Percentiles rank a stretch among this genome's conserved stretches.
These are phyloP conservation scores for Candida sithepensis DNA, from an alignment of 805 yeast species.

Conservation along the genomic window DNA sequence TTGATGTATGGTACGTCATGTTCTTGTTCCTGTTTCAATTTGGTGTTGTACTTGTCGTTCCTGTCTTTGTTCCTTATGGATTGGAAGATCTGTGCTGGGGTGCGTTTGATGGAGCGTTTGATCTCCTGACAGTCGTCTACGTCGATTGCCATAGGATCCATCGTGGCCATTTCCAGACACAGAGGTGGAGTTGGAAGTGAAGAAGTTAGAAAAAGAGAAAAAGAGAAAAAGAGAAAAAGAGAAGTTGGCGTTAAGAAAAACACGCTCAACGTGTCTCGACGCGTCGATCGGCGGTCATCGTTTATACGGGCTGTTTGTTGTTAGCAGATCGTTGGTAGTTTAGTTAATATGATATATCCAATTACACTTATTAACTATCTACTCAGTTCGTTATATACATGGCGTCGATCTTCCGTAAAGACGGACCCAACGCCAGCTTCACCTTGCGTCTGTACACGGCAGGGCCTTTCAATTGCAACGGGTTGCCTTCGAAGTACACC, in stretches of 20 bases:
- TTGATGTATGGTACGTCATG: too few species aligned
- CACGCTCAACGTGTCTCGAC: too few species aligned
- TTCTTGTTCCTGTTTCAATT: too few species aligned
- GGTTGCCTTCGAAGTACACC: conserved; percentile 92
- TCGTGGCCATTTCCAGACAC: not conserved
- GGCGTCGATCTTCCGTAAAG: conserved; percentile 85
- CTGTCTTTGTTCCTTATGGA: not conserved
- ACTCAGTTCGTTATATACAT: conserved; percentile 43
- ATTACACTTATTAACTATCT: too few species aligned
- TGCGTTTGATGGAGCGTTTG: not conserved
- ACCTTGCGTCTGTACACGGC: conserved; percentile 84
- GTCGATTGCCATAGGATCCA: not conserved
- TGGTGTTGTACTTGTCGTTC: not conserved
- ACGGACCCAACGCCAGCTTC: conserved; percentile 64
- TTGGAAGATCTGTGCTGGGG: not conserved
- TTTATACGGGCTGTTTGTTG: too few species aligned
- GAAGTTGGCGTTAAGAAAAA: too few species aligned
- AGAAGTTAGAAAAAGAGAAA: not conserved
- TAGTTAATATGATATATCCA: too few species aligned
- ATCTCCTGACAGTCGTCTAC: not conserved
- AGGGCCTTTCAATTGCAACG: conserved; percentile 68
- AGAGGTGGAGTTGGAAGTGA: not conserved
- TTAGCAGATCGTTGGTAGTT: too few species aligned
- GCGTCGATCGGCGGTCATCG: too few species aligned
- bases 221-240: too few species aligned